Evolutionary conservation across 352 stramenopile genomes (phyloP).

Genomic region (Peronosclerospora sorghi): DNA sequence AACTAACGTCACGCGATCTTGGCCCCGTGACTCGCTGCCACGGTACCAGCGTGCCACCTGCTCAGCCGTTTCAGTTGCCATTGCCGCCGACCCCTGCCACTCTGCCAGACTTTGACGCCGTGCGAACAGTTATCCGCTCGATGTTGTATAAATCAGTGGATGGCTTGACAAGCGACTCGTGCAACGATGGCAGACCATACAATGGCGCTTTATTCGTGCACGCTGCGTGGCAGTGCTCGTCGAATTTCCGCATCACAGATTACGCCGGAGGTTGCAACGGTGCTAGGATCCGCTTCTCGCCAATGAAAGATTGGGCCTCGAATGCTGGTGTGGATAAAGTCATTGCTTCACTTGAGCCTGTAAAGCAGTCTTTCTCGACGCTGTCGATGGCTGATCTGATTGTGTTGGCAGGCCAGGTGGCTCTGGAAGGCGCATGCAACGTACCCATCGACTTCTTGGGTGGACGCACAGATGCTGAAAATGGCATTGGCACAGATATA

Average conservation of each 20-base stretch:
- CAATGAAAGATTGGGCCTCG: slow-evolving; percentile 65
- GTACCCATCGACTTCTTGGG: slow-evolving; percentile 22
- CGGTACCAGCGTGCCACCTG: slow-evolving; percentile 28
- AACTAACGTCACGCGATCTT: slow-evolving; percentile 42
- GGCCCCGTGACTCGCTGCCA: slow-evolving; percentile 34
- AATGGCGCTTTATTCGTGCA: slow-evolving; percentile 50
- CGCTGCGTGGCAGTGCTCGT: slow-evolving; percentile 81
- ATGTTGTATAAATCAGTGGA: slow-evolving; percentile 15
- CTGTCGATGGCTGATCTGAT: slow-evolving; percentile 90
- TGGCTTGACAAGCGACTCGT: slow-evolving; percentile 19
- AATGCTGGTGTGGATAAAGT: slow-evolving; percentile 77
- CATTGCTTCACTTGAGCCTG: slow-evolving; percentile 60
- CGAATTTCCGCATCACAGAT: slow-evolving; percentile 77
- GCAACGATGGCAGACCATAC: slow-evolving; percentile 16
- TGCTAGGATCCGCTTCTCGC: slow-evolving; percentile 74
- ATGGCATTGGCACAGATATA: slow-evolving; percentile 63
- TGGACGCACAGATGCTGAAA: slow-evolving; percentile 58
- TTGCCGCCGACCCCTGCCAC: slow-evolving; percentile 19
- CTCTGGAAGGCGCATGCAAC: slow-evolving; percentile 12
- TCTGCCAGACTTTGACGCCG: slow-evolving; percentile 23
- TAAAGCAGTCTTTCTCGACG: slow-evolving; percentile 81
- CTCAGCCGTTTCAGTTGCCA: slow-evolving; percentile 43
- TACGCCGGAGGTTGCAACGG: slow-evolving; percentile 76
- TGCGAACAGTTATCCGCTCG: slow-evolving; percentile 17
- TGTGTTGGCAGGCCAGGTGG: slow-evolving; percentile 63